phyloP scores from a whole-genome alignment of 2,329 filamentous ascomycete genomes.

The Neofusicoccum kwambonambiense region DNA sequence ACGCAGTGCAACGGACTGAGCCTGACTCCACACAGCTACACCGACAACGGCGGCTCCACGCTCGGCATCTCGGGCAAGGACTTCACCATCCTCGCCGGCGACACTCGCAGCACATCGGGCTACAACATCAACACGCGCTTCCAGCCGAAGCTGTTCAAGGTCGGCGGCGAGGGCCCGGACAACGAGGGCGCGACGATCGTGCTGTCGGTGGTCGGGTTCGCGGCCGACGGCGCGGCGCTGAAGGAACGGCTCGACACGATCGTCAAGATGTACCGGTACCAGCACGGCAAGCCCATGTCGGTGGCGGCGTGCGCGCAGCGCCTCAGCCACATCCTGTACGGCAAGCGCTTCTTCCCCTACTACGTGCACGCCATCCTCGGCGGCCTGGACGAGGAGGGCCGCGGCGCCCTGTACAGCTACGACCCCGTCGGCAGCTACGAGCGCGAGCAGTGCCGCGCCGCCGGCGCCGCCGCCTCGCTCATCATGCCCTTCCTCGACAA shows the following conservation, averaged over 20 bases:
- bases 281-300: conserved; percentile 94
- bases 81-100: conserved; percentile 95
- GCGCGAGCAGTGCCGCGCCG: conserved; percentile 91
- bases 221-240: conserved; percentile 88
- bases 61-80: conserved; percentile 90
- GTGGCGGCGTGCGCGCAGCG: conserved; percentile 93
- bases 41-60: conserved; percentile 96
- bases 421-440: conserved; percentile 98
- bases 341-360: conserved; percentile 98
- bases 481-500: conserved; percentile 99
- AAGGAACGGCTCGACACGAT: conserved; percentile 91
- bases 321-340: conserved; percentile 91
- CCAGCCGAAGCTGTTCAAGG: conserved; percentile 94
- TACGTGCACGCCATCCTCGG: conserved; percentile 94
- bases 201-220: conserved; percentile 91
- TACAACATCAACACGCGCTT: conserved; percentile 98
- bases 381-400: conserved; percentile 90
- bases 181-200: conserved; percentile 79
- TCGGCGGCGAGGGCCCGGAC: conserved; percentile 78
- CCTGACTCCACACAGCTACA: conserved; percentile 63
- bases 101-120: conserved; percentile 91
- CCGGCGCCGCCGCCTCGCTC: conserved; percentile 84
- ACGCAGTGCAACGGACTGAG: background rate
- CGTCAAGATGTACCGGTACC: conserved; percentile 99
- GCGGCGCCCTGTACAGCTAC: conserved; percentile 93